These are phyloP conservation scores for Linderniella brevidens DNA, from an alignment of 257 asterid genomes.

Conservation along the genomic window DNA sequence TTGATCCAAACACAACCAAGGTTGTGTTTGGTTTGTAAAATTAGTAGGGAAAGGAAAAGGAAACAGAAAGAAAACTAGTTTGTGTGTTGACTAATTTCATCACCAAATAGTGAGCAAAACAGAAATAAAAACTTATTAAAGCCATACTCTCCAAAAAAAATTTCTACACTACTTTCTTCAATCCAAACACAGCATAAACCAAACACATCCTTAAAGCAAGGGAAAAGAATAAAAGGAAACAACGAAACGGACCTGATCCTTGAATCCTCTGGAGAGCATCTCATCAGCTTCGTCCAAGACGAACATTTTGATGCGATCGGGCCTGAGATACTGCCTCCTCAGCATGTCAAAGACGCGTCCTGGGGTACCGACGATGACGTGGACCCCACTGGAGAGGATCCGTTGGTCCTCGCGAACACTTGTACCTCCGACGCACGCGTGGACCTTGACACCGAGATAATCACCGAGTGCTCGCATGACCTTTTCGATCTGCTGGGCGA, in stretches of 20 bases:
- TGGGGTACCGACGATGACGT: constrained; percentile 58
- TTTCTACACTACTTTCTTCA: no score
- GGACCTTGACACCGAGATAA: constrained; percentile 49
- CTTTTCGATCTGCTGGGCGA: constrained; percentile 54
- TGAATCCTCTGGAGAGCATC: constrained; percentile 53
- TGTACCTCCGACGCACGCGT: constrained; percentile 56
- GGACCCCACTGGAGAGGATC: constrained; percentile 48
- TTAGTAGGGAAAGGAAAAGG: no score
- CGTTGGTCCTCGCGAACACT: constrained; percentile 46
- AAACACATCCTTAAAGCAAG: no score
- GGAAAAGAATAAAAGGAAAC: not conserved
- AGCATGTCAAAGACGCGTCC: constrained; percentile 50
- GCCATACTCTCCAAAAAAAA: no score
- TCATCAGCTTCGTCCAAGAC: constrained; percentile 54
- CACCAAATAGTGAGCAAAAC: no score
- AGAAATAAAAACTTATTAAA: no score
- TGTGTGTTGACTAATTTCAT: no score
- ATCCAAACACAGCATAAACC: no score
- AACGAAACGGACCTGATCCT: constrained; percentile 31
- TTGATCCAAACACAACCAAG: no score
- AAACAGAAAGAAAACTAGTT: no score
- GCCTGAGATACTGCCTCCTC: constrained; percentile 40
- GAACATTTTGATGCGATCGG: constrained; percentile 50
- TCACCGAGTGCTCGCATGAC: constrained; percentile 56
- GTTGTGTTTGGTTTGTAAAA: no score